Base-by-base conservation (phyloP, 106 monocot genomes). In the Dioscorea dumetorum region DNA sequence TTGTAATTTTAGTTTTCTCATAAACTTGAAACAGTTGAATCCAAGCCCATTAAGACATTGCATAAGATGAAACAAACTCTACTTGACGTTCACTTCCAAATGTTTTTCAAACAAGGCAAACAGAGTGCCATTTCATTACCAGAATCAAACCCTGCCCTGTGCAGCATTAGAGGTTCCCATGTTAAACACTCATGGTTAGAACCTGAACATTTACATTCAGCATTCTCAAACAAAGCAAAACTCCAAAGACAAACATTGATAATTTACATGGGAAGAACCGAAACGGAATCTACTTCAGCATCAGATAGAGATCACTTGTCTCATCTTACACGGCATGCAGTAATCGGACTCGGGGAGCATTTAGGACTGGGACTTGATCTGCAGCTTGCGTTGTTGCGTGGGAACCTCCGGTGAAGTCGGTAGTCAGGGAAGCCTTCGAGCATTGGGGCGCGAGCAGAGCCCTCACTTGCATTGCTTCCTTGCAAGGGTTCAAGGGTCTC, bases 401-500 rank as follows among this genome's bases (percentile, higher is more conserved):
- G 48, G 14, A 72, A 48, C 63, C 73, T 68, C 17, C 70, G 79
- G 48, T 67, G 59, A 34, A 72, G 51, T 34, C 82, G 60, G 48
- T 80, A 76, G 60, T 79, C 73, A 2, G 78, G 50, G 10, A 79
- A 50, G 11, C 52, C 58, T 18, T n/a, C 24, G 2, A 61, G 13
- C 60, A 13, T 18, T 41, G 34, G 20, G 60, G 4, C 19, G 32
- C 57, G 16, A n/a, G 35, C 0, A 10, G 64, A 50, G 28, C 69
- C 68, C 31, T 69, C 76, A 19, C 64, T 80, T 14, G 62, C 23
- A 17, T 56, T 50, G 65, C 73, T 74, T 0, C 72, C 73, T 57
- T 83, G 93, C 70, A 91, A 68, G 5, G 93, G 93, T 34, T 89
- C 84, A 22, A 93, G 84, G 0, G 93, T 86, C 68, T 89, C 89